Evolutionary conservation across 441 rosid genomes (phyloP).

Genomic region (Manihot esculenta): DNA sequence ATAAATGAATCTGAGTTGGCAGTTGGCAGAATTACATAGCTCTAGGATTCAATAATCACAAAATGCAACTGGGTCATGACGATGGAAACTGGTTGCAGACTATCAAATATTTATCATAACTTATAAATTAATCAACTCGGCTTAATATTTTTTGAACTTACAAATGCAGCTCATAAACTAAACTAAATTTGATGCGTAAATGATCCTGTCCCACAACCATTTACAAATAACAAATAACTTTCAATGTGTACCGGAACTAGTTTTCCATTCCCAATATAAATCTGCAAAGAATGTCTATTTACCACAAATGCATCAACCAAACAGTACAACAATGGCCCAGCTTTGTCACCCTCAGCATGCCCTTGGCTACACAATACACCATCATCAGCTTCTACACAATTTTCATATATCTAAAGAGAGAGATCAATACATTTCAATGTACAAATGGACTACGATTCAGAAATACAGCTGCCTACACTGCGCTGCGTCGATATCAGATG

Average conservation of each 20-base stretch:
- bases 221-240: not conserved
- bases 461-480: constrained; percentile 37
- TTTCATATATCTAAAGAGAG: not conserved
- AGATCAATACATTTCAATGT: constrained; percentile 5
- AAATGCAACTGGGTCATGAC: no score
- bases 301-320: constrained; percentile 28
- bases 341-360: not conserved
- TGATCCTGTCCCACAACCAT: not conserved
- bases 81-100: no score
- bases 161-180: no score
- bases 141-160: no score
- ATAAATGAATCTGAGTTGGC: no score
- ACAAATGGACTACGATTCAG: constrained; percentile 19
- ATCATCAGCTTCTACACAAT: constrained; percentile 19
- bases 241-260: not conserved
- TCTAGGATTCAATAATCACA: no score
- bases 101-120: no score
- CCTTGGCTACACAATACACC: constrained; percentile 19
- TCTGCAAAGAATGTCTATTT: constrained; percentile 29
- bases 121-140: no score
- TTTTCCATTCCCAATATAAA: constrained; percentile 2
- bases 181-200: no score
- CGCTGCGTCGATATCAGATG: constrained; percentile 35
- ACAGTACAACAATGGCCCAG: constrained; percentile 15
- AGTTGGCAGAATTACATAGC: no score